Evolutionary conservation across 2,329 filamentous ascomycete genomes (phyloP).

Genomic region (Microcyclosporella mali): DNA sequence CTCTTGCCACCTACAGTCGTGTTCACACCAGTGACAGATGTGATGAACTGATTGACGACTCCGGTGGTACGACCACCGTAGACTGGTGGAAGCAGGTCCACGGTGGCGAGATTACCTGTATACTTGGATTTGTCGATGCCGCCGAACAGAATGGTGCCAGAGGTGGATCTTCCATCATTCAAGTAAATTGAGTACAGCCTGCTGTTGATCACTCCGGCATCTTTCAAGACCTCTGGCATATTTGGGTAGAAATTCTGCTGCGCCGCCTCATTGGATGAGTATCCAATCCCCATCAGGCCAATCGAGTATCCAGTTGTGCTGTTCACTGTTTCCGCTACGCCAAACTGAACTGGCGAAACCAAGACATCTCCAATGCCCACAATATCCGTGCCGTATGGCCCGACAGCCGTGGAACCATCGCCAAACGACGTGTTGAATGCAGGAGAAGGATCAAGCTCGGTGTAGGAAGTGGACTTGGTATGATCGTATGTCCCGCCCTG

Average conservation of each 20-base stretch:
- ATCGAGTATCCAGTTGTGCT: constrained; percentile 27
- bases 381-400: constrained; percentile 26
- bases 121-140: constrained; percentile 31
- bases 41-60: constrained; percentile 24
- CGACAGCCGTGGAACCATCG: constrained; percentile 23
- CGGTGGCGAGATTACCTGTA: constrained; percentile 26
- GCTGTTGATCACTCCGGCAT: constrained; percentile 27
- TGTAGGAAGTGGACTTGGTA: constrained; percentile 24
- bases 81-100: constrained; percentile 26
- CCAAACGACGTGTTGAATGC: constrained; percentile 30
- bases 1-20: constrained; percentile 15
- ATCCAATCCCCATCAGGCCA: constrained; percentile 30
- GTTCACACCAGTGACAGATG: constrained; percentile 24
- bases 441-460: constrained; percentile 16
- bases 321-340: constrained; percentile 24
- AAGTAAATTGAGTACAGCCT: constrained; percentile 30
- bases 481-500: constrained; percentile 28
- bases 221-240: constrained; percentile 28
- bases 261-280: constrained; percentile 25
- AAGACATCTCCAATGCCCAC: constrained; percentile 27
- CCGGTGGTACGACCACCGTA: constrained; percentile 7
- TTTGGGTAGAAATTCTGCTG: constrained; percentile 25
- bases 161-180: constrained; percentile 22
- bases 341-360: constrained; percentile 28
- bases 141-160: constrained; percentile 32